phyloP scores from a whole-genome alignment of 768 basidiomycete species.

The Megacollybia marginata region DNA sequence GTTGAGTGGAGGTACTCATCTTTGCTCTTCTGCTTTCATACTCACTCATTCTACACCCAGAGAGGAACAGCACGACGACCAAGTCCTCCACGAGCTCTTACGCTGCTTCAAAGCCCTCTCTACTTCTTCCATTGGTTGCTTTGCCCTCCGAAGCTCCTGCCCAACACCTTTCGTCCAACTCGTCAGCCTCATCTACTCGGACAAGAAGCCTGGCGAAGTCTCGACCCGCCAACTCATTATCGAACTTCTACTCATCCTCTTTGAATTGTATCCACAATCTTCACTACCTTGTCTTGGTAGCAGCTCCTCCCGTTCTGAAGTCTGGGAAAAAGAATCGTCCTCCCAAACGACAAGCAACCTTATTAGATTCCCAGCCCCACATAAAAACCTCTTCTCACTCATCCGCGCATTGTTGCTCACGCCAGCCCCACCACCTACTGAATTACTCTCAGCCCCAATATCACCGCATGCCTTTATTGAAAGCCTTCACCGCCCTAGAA shows the following conservation, averaged over 20 bases:
- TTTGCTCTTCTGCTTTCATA: neutral
- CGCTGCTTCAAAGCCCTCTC: slow-evolving; percentile 92
- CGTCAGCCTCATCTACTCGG: slow-evolving; percentile 81
- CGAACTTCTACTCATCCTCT: slow-evolving; percentile 80
- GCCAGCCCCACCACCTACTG: slow-evolving; percentile 56
- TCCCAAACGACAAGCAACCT: slow-evolving; percentile 33
- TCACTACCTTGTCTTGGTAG: slow-evolving; percentile 49
- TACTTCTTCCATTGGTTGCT: slow-evolving; percentile 83
- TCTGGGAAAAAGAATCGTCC: slow-evolving; percentile 46
- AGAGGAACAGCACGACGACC: slow-evolving; percentile 97
- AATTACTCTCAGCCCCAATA: slow-evolving; percentile 53
- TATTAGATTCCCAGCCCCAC: slow-evolving; percentile 64
- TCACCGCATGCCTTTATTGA: slow-evolving; percentile 79
- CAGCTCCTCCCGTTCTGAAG: slow-evolving; percentile 33
- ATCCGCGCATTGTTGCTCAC: slow-evolving; percentile 72
- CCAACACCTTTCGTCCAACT: slow-evolving; percentile 86
- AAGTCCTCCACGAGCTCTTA: slow-evolving; percentile 84
- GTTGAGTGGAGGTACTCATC: slow-evolving; percentile 84
- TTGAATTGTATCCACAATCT: slow-evolving; percentile 79
- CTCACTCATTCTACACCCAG: slow-evolving; percentile 27
- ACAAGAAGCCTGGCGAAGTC: slow-evolving; percentile 97
- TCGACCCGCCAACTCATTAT: slow-evolving; percentile 84
- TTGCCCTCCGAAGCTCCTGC: slow-evolving; percentile 81
- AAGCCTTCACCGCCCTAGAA: slow-evolving; percentile 55
- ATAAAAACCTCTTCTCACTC: slow-evolving; percentile 66